Conservation (phyloP, 208 protist genomes). For the Strigomonas galati region DNA sequence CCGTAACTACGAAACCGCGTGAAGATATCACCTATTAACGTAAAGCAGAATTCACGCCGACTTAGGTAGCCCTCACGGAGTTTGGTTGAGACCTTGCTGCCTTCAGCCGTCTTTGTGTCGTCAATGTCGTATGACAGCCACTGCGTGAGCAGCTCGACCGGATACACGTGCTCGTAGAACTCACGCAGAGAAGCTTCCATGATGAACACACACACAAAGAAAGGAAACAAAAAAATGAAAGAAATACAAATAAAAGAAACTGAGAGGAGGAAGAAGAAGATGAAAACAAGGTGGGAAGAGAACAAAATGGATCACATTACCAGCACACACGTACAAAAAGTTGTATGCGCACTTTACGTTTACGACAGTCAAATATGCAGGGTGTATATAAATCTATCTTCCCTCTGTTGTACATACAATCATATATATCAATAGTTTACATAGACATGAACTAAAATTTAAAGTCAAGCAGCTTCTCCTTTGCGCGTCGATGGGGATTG, state of each 20-base stretch:
- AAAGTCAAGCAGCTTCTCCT: conserved; percentile 12
- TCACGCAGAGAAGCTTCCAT: conserved; percentile 69
- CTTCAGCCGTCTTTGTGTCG: not conserved
- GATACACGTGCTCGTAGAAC: conserved; percentile 89
- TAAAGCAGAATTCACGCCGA: conserved; percentile 89
- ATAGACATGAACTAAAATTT: conserved; percentile 17
- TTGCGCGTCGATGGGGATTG: conserved; percentile 4
- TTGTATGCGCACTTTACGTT: not conserved
- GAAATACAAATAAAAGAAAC: not conserved
- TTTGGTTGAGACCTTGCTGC: not conserved
- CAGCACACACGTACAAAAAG: not conserved
- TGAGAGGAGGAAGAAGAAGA: too few relatives aligned
- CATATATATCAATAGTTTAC: not conserved
- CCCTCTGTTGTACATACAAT: not conserved
- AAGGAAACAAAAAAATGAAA: not conserved
- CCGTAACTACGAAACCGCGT: conserved; percentile 83
- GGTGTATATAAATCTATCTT: conserved; percentile 4
- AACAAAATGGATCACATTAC: too few relatives aligned
- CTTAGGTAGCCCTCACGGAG: conserved; percentile 54
- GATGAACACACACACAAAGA: conserved; percentile 12
- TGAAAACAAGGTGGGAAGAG: too few relatives aligned
- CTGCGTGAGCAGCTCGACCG: conserved; percentile 67
- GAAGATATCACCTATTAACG: conserved; percentile 86
- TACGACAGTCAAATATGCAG: not conserved
- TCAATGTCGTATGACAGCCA: conserved; percentile 74